Conservation (phyloP, 371 early-diverging fungal genomes). For the Phascolomyces articulosus region DNA sequence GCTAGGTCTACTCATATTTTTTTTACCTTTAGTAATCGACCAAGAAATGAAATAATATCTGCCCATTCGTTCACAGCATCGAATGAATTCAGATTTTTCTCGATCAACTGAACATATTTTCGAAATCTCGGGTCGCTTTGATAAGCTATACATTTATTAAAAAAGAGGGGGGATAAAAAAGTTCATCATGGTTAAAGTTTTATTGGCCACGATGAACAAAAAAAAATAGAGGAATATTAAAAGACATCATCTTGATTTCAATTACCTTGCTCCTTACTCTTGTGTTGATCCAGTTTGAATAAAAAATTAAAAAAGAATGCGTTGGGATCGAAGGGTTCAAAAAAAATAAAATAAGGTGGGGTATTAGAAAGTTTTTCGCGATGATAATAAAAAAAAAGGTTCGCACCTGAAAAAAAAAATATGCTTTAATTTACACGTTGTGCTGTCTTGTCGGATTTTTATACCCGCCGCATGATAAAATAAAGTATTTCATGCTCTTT, state of each 20-base stretch:
- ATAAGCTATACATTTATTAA: constrained; percentile 14
- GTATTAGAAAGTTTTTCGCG: background rate
- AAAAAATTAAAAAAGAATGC: background rate
- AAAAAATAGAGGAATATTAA: background rate
- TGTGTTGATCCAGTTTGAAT: constrained; percentile 18
- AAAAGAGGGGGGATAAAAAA: background rate
- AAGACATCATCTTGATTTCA: background rate
- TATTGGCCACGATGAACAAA: background rate
- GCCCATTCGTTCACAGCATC: constrained; percentile 96
- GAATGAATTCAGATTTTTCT: constrained; percentile 86
- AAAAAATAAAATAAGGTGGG: background rate
- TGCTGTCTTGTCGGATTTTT: too few relatives aligned
- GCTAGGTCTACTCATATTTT: background rate
- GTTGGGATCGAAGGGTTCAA: background rate
- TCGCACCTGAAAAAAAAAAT: too few relatives aligned
- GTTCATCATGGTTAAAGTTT: background rate
- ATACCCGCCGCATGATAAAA: too few relatives aligned
- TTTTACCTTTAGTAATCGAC: constrained; percentile 81
- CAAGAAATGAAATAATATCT: constrained; percentile 91
- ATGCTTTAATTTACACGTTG: too few relatives aligned
- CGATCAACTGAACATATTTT: constrained; percentile 82
- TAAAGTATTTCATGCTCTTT: too few relatives aligned
- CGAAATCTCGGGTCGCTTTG: constrained; percentile 77
- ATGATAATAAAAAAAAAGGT: too few relatives aligned
- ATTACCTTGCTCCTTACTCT: constrained; percentile 21